Evolutionary conservation across 2,329 filamentous ascomycete genomes (phyloP), one percentile per base, ranked within the genome.

Genomic region (Fonsecaea monophora): DNA sequence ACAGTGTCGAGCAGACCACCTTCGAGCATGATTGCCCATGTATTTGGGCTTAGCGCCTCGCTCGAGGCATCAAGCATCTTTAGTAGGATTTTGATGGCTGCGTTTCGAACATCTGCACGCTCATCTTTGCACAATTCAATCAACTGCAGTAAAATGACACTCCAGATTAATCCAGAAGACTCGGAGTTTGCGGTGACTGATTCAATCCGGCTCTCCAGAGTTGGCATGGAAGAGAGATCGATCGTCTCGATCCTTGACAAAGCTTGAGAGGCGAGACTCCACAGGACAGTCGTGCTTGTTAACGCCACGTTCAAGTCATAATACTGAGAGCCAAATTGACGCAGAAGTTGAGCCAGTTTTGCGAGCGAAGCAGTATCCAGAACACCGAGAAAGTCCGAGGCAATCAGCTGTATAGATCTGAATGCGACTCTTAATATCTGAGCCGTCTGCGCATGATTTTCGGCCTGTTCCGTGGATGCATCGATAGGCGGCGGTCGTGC

Each of bases 241-340:
- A 70, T 66, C 13, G n/a, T 61, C 40, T 66, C 64, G 15, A 67
- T 62, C 13, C 58, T 62, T 45, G 56, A 64, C 48, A 68, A 32
- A 32, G 66, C 69, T 13, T 62, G 67, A n/a, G 62, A 94, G 0
- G 94, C 97, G 7, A 97, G 86, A 62, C 94, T 94, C 92, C 94
- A 97, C 77, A 97, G 96, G 75, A 96, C 95, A 0, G 94, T 97
- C 8, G 97, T 92, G 0, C 94, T 95, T 38, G 95, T 98, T 32
- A 99, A 83, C 0, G 94, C 94, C 74, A 98, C 96, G 73, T 99
- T 99, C 42, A 99, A 84, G 75, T 99, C 95, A 71, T 96, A 92
- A 70, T 90, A 86, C 77, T 99, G 95, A 0, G 89, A 90, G 73
- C 92, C 93, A 78, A 98, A 99, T 70, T 90, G 90, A 74, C 92